Base-by-base conservation (phyloP, 352 stramenopile genomes). In the Pythium oligandrum region DNA sequence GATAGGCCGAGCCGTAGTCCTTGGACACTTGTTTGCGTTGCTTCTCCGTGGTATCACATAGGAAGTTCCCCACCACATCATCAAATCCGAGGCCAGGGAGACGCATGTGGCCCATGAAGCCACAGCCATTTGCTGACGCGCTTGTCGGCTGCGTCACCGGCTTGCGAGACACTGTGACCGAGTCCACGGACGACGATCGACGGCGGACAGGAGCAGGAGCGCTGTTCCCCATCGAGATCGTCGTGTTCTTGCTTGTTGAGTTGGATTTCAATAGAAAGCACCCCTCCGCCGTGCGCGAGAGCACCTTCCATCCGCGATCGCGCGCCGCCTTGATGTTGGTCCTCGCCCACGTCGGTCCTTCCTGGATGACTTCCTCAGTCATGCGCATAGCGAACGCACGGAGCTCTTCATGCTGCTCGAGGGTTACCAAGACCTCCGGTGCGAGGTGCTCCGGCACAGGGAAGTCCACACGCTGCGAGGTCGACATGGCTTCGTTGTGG, bases 341-440 rank as follows among this genome's bases (percentile, higher is more conserved):
- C 40, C 78, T 72, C 11, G 66, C 78, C 78, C 78, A 90, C 44
- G 72, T 81, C 9, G 74, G 72, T 10, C 78, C 78, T 39, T 90
- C 74, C 34, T 73, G 74, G 10, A 90, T 40, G 4, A 75, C 69
- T 39, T 82, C 65, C 35, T 70, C 55, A 12, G 71, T 74, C 10
- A 66, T 73, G 36, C 75, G 72, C n/a, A 76, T 44, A n/a, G 78
- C 66, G 59, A 80, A 88, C 10, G 57, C 55, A 38, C 74, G 78
- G 6, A 90, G 68, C 55, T 90, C 78, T 30, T 83, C 72, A 54
- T 86, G 75, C 57, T 90, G 76, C 33, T 59, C 60, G 8, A 54
- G 52, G 8, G 78, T 73, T 46, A 90, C 61, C 39, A 57, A 65
- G 43, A 88, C 63, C 49, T 62, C 64, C 39, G 78, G 78, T 32